Evolutionary conservation across 352 stramenopile genomes (phyloP), one percentile per base, ranked within the genome.

Genomic region (Sclerospora graminicola): DNA sequence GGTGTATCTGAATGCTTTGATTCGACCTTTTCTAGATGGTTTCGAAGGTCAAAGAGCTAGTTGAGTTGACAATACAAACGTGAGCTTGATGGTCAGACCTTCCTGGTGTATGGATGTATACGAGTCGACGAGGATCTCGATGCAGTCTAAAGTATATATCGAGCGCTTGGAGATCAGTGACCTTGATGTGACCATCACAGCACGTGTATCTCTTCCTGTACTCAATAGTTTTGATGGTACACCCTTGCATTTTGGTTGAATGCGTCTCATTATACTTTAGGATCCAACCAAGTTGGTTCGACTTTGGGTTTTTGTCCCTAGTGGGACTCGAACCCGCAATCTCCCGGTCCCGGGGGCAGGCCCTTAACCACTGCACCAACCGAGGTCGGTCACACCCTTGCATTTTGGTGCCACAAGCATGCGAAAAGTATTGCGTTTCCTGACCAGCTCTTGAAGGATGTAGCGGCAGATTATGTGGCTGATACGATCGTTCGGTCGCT

Each of bases 141-240:
- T 53, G 3, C 75, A 84, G 45, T 57, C 51, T 4, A 76, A 71
- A 38, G 38, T 89, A 0, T 92, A 69, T 48, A 76, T 90, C 29
- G 66, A 82, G 20, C 48, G 55, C 4, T 46, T 92, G 6, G 50
- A 50, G 16, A 68, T 92, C 19, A 82, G 65, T 31, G 58, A 63
- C 8, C 18, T 92, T 0, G 48, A 78, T 23, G 31, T 92, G 20
- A 86, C 66, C 2, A 62, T 92, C 45, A 90, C 81, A 0, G 81
- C 81, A 4, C 76, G 78, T 0, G 67, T 84, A n/a, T 78, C 75
- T 2, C 67, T 88, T 31, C 78, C 78, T 30, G 69, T 89, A 28
- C 53, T 92, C 8, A 88, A 84, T 43, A 89, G 78, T 45, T 78
- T 92, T 39, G 76, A 92, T 48, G 69, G 78, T 4, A 92, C 78